Base-by-base conservation (phyloP, 768 basidiomycete genomes). In the Infundibulicybe gibba region DNA sequence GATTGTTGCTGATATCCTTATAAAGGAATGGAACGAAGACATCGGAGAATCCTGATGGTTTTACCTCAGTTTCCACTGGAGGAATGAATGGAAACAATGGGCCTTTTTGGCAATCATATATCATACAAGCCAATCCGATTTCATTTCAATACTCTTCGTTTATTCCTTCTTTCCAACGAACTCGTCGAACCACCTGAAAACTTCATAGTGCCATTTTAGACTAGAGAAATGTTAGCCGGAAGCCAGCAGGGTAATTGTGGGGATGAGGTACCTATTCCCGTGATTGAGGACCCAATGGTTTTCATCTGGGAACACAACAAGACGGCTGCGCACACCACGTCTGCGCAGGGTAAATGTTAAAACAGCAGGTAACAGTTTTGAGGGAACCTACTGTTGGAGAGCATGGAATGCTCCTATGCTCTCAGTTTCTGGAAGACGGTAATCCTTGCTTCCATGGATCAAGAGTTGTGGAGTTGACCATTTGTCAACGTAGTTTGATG, bases 141-240 rank as follows among this genome's bases (percentile, higher is more conserved):
- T n/a, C n/a, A 40, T 35, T 12, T 47, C 25, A 42, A 37, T 48
- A 42, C 43, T 49, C 17, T 19, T 38, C 17, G 17, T 10, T 38
- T 10, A 25, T 38, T 14, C 35, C 6, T 59, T 42, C 41, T 70
- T 59, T 13, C 79, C 83, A 11, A 85, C 72, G 55, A 76, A 89
- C 57, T 80, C 65, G 47, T 86, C 80, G 51, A 97, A 85, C 92
- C 92, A 98, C 49, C 80, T 75, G 68, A 99, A 86, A 11, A 98
- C 87, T 62, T 99, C 95, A 53, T 87, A 74, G 66, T 97, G 91
- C 95, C 95, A 98, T 62, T 93, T 92, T 62, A 95, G 68, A 60
- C 90, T 88, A 56, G 31, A 45, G 42, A 34, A 32, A 40, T 3
- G 31, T 13, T 20, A 4, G 19, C 6, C 14, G 19, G 31, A 9